Evolutionary conservation across 805 yeast species (phyloP), one percentile per base, ranked within the genome.

Genomic region (Saccharomycopsis capsularis): DNA sequence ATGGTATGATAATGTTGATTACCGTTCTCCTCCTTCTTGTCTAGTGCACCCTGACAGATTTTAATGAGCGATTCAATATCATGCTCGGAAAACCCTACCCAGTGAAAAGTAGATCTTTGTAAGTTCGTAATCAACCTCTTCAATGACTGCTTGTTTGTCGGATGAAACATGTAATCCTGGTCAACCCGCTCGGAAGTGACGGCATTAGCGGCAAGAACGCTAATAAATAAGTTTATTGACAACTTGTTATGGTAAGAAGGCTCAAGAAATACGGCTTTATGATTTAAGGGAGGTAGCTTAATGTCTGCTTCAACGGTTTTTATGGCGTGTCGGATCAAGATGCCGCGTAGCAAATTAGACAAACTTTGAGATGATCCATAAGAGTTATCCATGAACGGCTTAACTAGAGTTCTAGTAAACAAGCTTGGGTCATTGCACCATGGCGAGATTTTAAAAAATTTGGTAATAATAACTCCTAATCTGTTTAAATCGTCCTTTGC

Each of bases 141-240:
- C 35, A 82, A 61, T 53, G 79, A 81, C 18, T 60, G 61, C 38
- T 77, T 66, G 56, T 81, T 81, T 0, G 73, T 61, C 0, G 79
- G 74, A 66, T 82, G 82, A 58, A 82, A 82, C 86, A 82, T 80
- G 61, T 79, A 82, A 60, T 82, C 89, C 22, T 71, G 68, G 55
- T 76, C 90, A 3, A 68, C 71, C 43, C 88, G 63, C 58, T 82
- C 87, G 0, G 88, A 81, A 3, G 87, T 77, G 2, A 82, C 83
- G 0, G 89, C 86, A 66, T 82, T 82, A 2, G 80, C 78, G 1
- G 87, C 85, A 40, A 82, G 64, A 1, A 82, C 85, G 0, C 86
- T 77, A 5, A 78, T 74, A 58, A 82, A 82, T 7, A 82, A 63
- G 58, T 82, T 82, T 18, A 82, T 68, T 0, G 87, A 74, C 9